Conservation (phyloP, 2,329 filamentous ascomycete species). For the Epichloe uncinata region DNA sequence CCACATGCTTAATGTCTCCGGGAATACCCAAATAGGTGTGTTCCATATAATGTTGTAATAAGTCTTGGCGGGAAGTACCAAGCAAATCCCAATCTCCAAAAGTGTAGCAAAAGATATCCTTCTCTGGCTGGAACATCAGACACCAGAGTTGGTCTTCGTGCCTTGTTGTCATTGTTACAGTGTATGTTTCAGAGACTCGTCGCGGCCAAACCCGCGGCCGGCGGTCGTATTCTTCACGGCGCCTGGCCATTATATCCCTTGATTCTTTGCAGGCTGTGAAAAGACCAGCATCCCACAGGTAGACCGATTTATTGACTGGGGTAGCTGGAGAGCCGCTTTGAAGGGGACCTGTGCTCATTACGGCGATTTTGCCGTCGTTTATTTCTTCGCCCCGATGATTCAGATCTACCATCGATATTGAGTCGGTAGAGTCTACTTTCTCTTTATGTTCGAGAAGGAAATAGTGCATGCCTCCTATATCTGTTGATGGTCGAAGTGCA, state of each 20-base stretch:
- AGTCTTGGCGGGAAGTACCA: too few species aligned
- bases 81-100: too few species aligned
- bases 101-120: too few species aligned
- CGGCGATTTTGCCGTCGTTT: background rate
- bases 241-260: background rate
- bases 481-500: background rate
- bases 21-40: too few species aligned
- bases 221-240: too few species aligned
- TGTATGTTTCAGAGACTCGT: too few species aligned
- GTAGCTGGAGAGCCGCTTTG: background rate
- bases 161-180: accelerated
- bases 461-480: background rate
- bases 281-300: background rate
- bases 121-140: too few species aligned
- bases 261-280: background rate
- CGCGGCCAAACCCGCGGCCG: too few species aligned
- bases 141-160: too few species aligned
- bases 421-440: background rate
- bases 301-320: background rate
- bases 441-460: background rate
- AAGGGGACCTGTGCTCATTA: background rate
- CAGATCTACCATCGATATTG: too few species aligned
- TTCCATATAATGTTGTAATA: too few species aligned
- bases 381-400: background rate
- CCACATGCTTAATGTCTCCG: too few species aligned